Conservation (phyloP, 2,329 filamentous ascomycete species). For the Aspergillus chevalieri region DNA sequence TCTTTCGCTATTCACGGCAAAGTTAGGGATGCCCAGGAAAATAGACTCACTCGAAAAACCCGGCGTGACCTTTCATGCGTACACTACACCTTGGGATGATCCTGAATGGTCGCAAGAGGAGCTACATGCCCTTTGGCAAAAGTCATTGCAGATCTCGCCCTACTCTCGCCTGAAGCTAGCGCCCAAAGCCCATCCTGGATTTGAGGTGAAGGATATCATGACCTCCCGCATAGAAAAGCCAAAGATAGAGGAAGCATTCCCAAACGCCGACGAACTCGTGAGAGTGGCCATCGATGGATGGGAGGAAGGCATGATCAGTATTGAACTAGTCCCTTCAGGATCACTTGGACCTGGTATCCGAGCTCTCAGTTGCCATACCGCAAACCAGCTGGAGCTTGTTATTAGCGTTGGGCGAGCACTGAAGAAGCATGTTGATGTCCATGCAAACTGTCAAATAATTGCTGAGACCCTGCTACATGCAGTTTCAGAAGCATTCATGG, state of each 20-base stretch:
- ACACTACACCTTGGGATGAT: conserved; percentile 39
- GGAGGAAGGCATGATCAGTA: conserved; percentile 23
- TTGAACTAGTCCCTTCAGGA: conserved; percentile 30
- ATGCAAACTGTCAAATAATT: conserved; percentile 32
- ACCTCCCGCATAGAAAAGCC: conserved; percentile 32
- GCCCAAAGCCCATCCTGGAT: conserved; percentile 37
- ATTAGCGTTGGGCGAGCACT: conserved; percentile 27
- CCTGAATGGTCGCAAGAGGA: conserved; percentile 47
- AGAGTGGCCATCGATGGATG: conserved; percentile 28
- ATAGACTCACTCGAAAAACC: conserved; percentile 28
- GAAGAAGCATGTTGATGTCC: conserved; percentile 27
- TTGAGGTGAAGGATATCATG: conserved; percentile 39
- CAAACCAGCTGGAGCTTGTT: conserved; percentile 21
- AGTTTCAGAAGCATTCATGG: conserved; percentile 29
- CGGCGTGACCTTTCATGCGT: conserved; percentile 38
- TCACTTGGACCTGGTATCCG: conserved; percentile 29
- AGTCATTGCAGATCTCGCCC: conserved; percentile 34
- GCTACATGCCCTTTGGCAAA: conserved; percentile 43
- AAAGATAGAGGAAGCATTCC: conserved; percentile 42
- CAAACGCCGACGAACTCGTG: conserved; percentile 30
- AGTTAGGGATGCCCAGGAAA: conserved; percentile 43
- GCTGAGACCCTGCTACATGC: conserved; percentile 35
- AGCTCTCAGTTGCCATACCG: conserved; percentile 28
- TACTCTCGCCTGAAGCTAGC: conserved; percentile 39
- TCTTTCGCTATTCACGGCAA: conserved; percentile 43